Base-by-base conservation (phyloP, 768 basidiomycete genomes). In the Naematelia encephala region DNA sequence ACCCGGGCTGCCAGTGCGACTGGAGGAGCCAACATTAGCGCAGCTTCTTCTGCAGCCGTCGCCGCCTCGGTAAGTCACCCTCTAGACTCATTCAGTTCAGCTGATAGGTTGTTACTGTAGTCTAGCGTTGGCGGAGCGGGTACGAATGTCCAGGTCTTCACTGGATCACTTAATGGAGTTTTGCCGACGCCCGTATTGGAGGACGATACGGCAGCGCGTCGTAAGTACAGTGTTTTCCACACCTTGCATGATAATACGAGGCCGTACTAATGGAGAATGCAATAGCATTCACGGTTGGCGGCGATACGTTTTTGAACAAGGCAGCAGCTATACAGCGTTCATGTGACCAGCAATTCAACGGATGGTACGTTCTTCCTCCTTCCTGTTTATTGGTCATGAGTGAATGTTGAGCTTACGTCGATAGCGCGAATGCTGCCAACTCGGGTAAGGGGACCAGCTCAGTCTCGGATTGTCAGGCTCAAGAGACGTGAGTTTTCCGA, bases 261-360 rank as follows among this genome's bases (percentile, higher is more conserved):
- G 16, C 34, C 8, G 34, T 39, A 39, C 34, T 39, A 16, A 39
- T 39, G 8, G 16, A 8, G 8, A 8, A 16, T 8, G 8, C 16
- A 8, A 8, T 16, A 58, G 82, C 82, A 39, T 85, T 86, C 75
- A 61, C 73, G 5, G 82, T 84, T 51, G 73, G 77, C 12, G 73
- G 69, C 53, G 80, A 79, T 46, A 82, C 83, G 43, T 85, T 85
- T 80, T 61, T 83, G 28, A 82, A 83, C 67, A 39, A 77, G 13
- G 72, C 72, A 28, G 81, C 80, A 42, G 84, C 84, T 16, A 78
- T 85, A 28, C 82, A 81, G 21, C 82, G 84, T 27, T 83, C 83
- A 1, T 86, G 85, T 74, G 82, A 83, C 63, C 79, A 83, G 39
- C 83, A 85, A 72, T 80, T 84, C 69, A 85, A 84, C 74, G 57